A percentile compares a stretch with the other conserved stretches of the same genome.
Conservation (phyloP, 371 early-diverging fungal genomes). For the Aphelidium insulamus region DNA sequence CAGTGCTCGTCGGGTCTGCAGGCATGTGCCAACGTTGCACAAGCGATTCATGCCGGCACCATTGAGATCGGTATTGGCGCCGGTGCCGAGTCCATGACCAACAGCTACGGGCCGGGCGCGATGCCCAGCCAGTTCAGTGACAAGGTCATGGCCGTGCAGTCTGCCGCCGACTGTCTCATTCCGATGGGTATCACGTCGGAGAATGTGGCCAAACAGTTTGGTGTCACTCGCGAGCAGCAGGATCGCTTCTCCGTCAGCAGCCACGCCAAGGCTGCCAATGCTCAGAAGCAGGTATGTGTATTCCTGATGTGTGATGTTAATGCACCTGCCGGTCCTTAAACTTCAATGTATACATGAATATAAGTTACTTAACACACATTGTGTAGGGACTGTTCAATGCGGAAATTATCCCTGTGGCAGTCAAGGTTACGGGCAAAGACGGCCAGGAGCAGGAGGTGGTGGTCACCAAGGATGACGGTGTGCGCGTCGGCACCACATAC, state of each 20-base stretch:
- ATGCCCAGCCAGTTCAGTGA: constrained; percentile 49
- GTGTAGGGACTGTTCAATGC: constrained; percentile 71
- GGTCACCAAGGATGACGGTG: constrained; percentile 74
- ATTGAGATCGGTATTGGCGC: constrained; percentile 93
- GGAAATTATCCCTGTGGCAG: constrained; percentile 79
- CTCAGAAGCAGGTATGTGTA: constrained; percentile 80
- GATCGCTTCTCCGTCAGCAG: constrained; percentile 70
- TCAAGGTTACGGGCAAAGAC: constrained; percentile 42
- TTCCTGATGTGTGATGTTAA: too few species aligned
- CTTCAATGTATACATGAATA: too few species aligned
- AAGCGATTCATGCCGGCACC: constrained; percentile 70
- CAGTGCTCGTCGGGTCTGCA: constrained; percentile 95
- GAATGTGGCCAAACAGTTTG: constrained; percentile 76
- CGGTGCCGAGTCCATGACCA: constrained; percentile 95
- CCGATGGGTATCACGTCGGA: constrained; percentile 92
- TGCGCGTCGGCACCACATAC: constrained; percentile 55
- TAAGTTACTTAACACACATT: too few species aligned
- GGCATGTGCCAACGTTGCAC: constrained; percentile 72
- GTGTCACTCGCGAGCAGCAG: constrained; percentile 56
- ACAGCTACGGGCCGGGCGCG: constrained; percentile 59
- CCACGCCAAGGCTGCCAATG: constrained; percentile 53
- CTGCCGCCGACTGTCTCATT: constrained; percentile 58
- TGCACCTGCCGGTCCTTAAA: too few species aligned
- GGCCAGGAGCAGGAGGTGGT: constrained; percentile 36
- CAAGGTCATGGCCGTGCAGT: constrained; percentile 34